phyloP scores from a whole-genome alignment of 1,139 yeast species.

The Yamadazyma blattariae region DNA sequence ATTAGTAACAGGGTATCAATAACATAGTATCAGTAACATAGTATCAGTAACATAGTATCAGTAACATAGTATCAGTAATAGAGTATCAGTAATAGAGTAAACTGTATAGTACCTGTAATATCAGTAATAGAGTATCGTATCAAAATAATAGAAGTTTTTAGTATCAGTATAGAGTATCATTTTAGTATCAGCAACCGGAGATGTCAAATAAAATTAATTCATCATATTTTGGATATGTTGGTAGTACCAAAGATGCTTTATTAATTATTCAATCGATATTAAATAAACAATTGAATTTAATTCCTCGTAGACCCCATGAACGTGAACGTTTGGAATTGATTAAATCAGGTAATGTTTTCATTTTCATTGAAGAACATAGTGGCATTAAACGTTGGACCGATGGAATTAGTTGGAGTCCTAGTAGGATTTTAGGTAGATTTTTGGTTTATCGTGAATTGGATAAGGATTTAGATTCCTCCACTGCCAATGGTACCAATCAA shows the following conservation, averaged over 20 bases:
- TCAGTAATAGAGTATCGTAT: too few relatives aligned
- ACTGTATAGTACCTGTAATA: too few relatives aligned
- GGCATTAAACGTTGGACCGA: conserved; percentile 95
- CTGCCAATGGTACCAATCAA: background rate
- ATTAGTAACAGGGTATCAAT: too few relatives aligned
- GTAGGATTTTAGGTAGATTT: conserved; percentile 80
- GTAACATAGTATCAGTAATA: too few relatives aligned
- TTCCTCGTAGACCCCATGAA: conserved; percentile 80
- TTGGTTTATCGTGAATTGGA: conserved; percentile 79
- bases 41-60: too few relatives aligned
- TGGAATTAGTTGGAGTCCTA: conserved; percentile 90
- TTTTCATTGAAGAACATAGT: conserved; percentile 76
- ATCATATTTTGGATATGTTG: conserved; percentile 75
- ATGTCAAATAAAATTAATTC: conserved; percentile 33
- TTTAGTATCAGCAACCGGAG: too few relatives aligned
- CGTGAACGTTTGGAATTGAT: conserved; percentile 67
- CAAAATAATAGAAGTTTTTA: too few relatives aligned
- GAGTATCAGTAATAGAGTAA: too few relatives aligned
- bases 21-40: too few relatives aligned
- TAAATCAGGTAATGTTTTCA: conserved; percentile 76
- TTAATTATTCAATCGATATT: conserved; percentile 77
- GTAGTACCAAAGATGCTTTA: conserved; percentile 80
- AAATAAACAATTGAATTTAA: conserved; percentile 58
- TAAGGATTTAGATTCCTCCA: conserved; percentile 24
- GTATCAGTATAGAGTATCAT: too few relatives aligned